Percentiles rank a stretch among this genome's conserved stretches.
Conservation (phyloP, 805 yeast species). For the Cyberlindnera xishuangbannaensis region DNA sequence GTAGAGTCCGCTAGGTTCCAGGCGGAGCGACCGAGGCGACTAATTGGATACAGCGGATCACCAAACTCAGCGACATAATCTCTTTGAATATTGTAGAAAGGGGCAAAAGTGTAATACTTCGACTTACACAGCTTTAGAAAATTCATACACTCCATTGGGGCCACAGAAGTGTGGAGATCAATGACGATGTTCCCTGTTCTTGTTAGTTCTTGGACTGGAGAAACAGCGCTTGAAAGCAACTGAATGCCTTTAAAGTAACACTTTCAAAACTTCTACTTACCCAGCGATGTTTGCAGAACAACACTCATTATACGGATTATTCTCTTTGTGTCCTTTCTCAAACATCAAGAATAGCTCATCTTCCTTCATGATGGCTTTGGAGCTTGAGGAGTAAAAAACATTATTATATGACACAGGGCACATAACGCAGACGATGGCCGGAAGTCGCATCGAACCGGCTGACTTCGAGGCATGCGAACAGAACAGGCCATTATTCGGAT, state of each 20-base stretch:
- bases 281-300: constrained; percentile 34
- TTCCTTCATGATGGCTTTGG: too few species aligned
- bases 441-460: too few species aligned
- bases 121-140: constrained; percentile 50
- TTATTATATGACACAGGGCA: too few species aligned
- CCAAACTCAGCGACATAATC: constrained; percentile 41
- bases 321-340: too few species aligned
- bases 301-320: constrained; percentile 39
- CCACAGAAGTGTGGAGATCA: constrained; percentile 34
- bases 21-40: background rate
- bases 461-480: too few species aligned
- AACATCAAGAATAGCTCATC: too few species aligned
- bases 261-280: too few species aligned
- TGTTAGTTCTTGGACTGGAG: constrained; percentile 7
- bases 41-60: constrained; percentile 39
- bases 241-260: too few species aligned
- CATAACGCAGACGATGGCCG: too few species aligned
- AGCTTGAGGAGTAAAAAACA: too few species aligned
- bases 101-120: constrained; percentile 46
- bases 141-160: constrained; percentile 36
- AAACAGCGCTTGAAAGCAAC: too few species aligned
- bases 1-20: background rate
- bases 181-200: constrained; percentile 42
- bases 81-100: constrained; percentile 39
- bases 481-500: too few species aligned